Base-by-base conservation (phyloP, 768 basidiomycete genomes). In the Kwoniella botswanensis region DNA sequence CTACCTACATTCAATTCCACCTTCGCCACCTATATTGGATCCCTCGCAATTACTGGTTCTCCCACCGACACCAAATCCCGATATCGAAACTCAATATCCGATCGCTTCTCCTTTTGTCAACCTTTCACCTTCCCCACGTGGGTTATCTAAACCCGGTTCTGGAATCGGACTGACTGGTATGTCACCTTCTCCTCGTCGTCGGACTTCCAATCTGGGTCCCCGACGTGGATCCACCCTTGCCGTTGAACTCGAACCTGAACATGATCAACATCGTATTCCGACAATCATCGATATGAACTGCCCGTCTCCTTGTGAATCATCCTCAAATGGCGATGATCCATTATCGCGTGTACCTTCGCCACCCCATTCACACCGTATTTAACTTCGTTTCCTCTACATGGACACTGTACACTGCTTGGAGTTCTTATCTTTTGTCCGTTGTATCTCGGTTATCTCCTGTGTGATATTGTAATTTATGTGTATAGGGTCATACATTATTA, bases 401-500 rank as follows among this genome's bases (percentile, higher is more conserved):
- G 67, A 68, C 67, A 24, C 3, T 60, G 13, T 42, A n/a, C 22
- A 54, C 41, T 55, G 41, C 0, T 35, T 7, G 6, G 6, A 35
- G 0, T 9, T 35, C 35, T 35, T 35, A 6, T 35, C 35, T 6
- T 67, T 2, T 46, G 13, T 17, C 21, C 46, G 57, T n/a, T 43
- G 29, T 15, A n/a, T 53, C 15, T 60, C 24, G 43, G 41, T 54
- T 35, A 6, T 65, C 35, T 21, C 46, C 24, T 26, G 13, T 60
- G 21, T 29, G 43, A 26, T 71, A 24, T 66, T 26, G 24, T 64
- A 12, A 55, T 52, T 18, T 44, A 35, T 56, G 65, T 57, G 11
- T 66, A 65, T 80, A 97, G 94, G 96, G 96, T 1, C 95, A 98
- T 82, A 90, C 90, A 0, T 88, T 98, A 6, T 88, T 99, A 12